Conservation (phyloP, 2,329 filamentous ascomycete genomes). For the Pseudocercospora cruenta region DNA sequence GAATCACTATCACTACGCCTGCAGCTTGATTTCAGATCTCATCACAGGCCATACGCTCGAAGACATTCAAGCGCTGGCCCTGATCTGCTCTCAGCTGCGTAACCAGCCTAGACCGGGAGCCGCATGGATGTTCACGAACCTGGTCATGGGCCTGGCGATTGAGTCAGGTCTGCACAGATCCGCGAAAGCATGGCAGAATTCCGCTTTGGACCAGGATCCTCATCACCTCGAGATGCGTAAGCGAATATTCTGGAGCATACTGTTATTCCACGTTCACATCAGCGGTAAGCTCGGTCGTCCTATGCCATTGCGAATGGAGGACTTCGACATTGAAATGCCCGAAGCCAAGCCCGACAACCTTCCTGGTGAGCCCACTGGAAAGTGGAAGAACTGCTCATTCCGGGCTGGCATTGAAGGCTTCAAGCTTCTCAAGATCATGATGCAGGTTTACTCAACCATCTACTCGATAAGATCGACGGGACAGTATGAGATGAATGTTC, state of each 20-base stretch:
- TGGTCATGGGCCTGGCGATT: constrained; percentile 69
- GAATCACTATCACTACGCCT: constrained; percentile 75
- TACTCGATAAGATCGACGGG: constrained; percentile 66
- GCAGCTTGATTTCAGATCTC: constrained; percentile 70
- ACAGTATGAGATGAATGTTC: constrained; percentile 64
- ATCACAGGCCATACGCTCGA: constrained; percentile 63
- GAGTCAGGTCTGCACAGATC: constrained; percentile 77
- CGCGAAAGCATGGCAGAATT: constrained; percentile 60
- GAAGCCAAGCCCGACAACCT: constrained; percentile 71
- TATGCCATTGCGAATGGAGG: constrained; percentile 72
- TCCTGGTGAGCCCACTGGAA: constrained; percentile 59
- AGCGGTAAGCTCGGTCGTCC: constrained; percentile 76
- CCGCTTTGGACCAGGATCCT: constrained; percentile 55
- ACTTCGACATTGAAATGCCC: constrained; percentile 79
- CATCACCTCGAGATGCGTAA: constrained; percentile 77
- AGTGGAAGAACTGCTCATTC: constrained; percentile 65
- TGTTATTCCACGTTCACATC: constrained; percentile 68
- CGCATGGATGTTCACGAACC: constrained; percentile 68
- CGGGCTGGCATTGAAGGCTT: constrained; percentile 68
- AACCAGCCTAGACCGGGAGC: constrained; percentile 79
- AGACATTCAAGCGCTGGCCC: constrained; percentile 71
- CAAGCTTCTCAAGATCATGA: constrained; percentile 67
- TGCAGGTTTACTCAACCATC: constrained; percentile 76
- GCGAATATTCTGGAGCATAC: constrained; percentile 74
- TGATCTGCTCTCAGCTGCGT: constrained; percentile 73